Conservation (phyloP, 805 yeast genomes). For the Candida yuanshanica region DNA sequence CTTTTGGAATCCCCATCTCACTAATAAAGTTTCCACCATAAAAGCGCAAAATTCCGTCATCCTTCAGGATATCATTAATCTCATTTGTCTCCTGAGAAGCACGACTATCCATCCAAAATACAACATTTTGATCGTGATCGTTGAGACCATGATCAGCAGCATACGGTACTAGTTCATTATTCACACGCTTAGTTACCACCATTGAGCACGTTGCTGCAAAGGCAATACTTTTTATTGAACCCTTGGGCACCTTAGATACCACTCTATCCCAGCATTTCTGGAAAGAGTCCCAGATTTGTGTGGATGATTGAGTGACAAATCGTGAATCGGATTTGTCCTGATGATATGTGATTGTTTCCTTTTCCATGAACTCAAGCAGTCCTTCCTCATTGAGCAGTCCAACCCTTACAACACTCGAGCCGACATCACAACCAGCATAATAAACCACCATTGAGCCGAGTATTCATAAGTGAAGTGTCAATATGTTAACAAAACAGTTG, state of each 20-base stretch:
- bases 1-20: conserved; percentile 55
- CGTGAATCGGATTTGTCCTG: conserved; percentile 15
- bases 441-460: background rate
- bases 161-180: conserved; percentile 23
- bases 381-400: conserved; percentile 25
- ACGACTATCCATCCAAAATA: conserved; percentile 58
- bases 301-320: conserved; percentile 35
- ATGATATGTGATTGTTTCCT: conserved; percentile 22
- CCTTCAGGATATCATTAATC: conserved; percentile 12
- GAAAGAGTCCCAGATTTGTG: conserved; percentile 32
- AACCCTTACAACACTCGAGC: conserved; percentile 44
- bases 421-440: conserved; percentile 42
- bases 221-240: conserved; percentile 25
- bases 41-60: conserved; percentile 17
- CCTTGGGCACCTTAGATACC: background rate
- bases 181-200: conserved; percentile 34
- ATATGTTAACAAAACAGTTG: too few species aligned
- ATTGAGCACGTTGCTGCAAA: conserved; percentile 57
- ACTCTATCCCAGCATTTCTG: conserved; percentile 19
- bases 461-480: background rate
- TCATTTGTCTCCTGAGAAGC: conserved; percentile 30
- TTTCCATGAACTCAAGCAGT: conserved; percentile 7
- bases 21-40: conserved; percentile 45
- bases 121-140: conserved; percentile 32
- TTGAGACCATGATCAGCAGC: conserved; percentile 26